Base-by-base conservation (phyloP, 179 eudicot genomes). In the Silene noctiflora region DNA sequence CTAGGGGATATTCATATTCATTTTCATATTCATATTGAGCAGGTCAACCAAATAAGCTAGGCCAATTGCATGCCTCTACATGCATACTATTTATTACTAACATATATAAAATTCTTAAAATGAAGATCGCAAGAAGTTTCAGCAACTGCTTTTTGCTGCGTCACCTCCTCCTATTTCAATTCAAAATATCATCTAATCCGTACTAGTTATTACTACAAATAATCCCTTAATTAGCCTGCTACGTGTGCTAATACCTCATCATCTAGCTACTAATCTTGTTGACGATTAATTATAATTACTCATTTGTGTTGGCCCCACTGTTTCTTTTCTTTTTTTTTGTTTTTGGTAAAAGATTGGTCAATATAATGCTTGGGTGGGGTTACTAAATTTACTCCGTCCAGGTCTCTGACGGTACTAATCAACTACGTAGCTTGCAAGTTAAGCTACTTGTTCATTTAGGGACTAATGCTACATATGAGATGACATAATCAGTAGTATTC, bases 211-310 rank as follows among this genome's bases (percentile, higher is more conserved):
- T 27, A 20, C 6, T 59, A 33, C 29, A 31, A 56, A 29, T 8
- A 31, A 33, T 58, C 25, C 31, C 53, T 19, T 10, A 13, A 62
- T 39, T 39, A 27, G 53, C 39, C 21, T 76, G 66, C 76, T 76
- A 72, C 76, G 83, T 80, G 21, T 66, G 80, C 80, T 76, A 76
- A 29, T 72, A 80, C 80, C 69, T 80, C 83, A 80, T 46, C 71
- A 66, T 42, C 31, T 2, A 69, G 16, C 63, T 24, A 48, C 55
- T 48, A 48, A 14, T 48, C 55, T 48, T 39, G 9, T 42, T 48
- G 12, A 61, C 11, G 33, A 7, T 14, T 51, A 51, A 7, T 14
- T 51, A 51, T 39, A 35, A 48, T 20, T 67, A 73, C n/a, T 53
- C 25, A 5, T 67, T 24, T 56, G 35, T 63, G 0, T 55, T 22